Conservation (phyloP, 202 grass and related monocot genomes). For the Setaria italica region DNA sequence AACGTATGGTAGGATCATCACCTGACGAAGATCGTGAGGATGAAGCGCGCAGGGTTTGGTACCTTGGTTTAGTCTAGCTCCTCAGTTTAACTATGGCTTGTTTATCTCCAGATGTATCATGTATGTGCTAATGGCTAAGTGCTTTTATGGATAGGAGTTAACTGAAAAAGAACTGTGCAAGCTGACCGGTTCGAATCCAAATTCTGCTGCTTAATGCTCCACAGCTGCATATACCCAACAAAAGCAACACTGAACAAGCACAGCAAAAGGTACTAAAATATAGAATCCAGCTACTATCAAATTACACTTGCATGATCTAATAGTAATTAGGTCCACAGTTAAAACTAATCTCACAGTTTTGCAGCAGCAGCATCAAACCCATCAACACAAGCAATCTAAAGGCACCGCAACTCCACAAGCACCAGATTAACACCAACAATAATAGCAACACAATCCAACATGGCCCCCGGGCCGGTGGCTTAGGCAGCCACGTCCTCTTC, state of each 20-base stretch:
- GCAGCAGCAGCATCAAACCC: constrained; percentile 25
- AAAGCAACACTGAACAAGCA: not conserved
- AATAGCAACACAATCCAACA: constrained; percentile 26
- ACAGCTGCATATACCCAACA: not conserved
- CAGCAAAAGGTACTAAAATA: not conserved
- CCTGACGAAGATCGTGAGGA: no score
- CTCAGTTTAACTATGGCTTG: no score
- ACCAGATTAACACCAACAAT: constrained; percentile 3
- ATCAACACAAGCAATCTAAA: constrained; percentile 29
- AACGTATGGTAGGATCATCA: no score
- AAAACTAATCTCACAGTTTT: constrained; percentile 36
- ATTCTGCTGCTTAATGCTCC: not conserved
- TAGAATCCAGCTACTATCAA: not conserved
- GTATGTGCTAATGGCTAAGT: no score
- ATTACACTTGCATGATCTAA: constrained; percentile 31
- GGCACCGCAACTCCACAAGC: constrained; percentile 20
- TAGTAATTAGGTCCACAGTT: constrained; percentile 35
- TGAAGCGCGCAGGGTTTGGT: no score
- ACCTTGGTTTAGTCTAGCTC: no score
- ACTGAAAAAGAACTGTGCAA: not conserved
- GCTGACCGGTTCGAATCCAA: not conserved
- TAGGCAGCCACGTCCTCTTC: constrained; percentile 59
- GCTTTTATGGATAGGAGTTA: no score
- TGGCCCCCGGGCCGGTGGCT: constrained; percentile 14
- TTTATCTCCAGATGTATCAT: no score